Conservation (phyloP, 768 basidiomycete genomes). For the Amanita muscaria region DNA sequence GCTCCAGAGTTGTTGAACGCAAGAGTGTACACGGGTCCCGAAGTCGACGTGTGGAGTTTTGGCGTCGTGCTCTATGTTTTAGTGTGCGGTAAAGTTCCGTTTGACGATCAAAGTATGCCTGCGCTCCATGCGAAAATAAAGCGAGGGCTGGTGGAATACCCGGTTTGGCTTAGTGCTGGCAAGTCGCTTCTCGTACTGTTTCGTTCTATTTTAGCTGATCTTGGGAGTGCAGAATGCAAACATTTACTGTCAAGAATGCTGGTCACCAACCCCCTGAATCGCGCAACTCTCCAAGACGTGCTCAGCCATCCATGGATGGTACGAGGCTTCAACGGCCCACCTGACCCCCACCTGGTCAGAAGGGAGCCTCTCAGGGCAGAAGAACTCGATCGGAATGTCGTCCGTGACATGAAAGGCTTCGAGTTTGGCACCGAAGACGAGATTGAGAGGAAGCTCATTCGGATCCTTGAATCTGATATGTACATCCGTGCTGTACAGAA, state of each 20-base stretch:
- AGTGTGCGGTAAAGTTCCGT: slow-evolving; percentile 97
- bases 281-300: slow-evolving; percentile 80
- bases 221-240: slow-evolving; percentile 72
- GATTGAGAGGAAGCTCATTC: slow-evolving; percentile 63
- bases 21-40: slow-evolving; percentile 92
- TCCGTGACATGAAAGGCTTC: slow-evolving; percentile 91
- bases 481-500: slow-evolving; percentile 66
- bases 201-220: not conserved
- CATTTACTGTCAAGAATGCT: slow-evolving; percentile 90
- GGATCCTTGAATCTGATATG: slow-evolving; percentile 67
- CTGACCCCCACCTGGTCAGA: slow-evolving; percentile 78
- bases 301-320: slow-evolving; percentile 87
- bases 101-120: slow-evolving; percentile 99
- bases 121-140: slow-evolving; percentile 99
- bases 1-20: slow-evolving; percentile 97
- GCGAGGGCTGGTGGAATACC: slow-evolving; percentile 93
- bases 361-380: slow-evolving; percentile 85
- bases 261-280: slow-evolving; percentile 81
- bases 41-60: slow-evolving; percentile 99
- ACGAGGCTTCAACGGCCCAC: slow-evolving; percentile 74
- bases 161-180: slow-evolving; percentile 93
- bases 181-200: slow-evolving; percentile 15
- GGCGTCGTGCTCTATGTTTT: slow-evolving; percentile 97
- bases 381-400: slow-evolving; percentile 80
- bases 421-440: slow-evolving; percentile 90